Percentiles rank a stretch among this genome's conserved stretches.
Conservation (phyloP, 2,329 filamentous ascomycete genomes). For the Aspergillus novofumigatus region DNA sequence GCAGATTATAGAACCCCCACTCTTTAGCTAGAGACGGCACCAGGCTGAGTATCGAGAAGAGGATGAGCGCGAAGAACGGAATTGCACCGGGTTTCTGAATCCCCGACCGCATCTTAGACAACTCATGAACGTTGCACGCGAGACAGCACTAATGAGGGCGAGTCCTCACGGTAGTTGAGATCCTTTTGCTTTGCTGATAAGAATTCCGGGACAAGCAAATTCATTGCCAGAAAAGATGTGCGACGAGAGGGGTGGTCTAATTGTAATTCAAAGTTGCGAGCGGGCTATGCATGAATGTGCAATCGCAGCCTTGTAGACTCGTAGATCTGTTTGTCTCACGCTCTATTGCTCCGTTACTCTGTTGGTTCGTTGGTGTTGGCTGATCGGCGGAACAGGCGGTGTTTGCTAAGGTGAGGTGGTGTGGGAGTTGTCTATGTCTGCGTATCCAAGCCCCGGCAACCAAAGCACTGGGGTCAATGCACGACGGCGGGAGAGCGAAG, state of each 20-base stretch:
- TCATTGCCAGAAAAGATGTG: constrained; percentile 13
- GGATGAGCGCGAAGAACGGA: constrained; percentile 29
- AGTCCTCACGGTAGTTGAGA: neutral
- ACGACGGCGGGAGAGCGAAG: constrained; percentile 3
- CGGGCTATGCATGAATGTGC: constrained; percentile 1
- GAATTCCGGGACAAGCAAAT: neutral
- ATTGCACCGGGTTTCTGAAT: constrained; percentile 32
- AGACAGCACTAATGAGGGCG: constrained; percentile 3
- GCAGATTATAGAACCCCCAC: constrained; percentile 26
- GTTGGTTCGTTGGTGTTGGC: neutral
- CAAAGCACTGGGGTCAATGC: constrained; percentile 1
- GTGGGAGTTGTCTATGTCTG: neutral
- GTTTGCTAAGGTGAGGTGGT: neutral
- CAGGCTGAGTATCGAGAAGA: constrained; percentile 32
- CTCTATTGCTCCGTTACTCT: neutral
- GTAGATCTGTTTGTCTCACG: neutral
- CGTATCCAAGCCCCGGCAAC: constrained; percentile 7
- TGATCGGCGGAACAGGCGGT: constrained; percentile 6
- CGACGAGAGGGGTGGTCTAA: neutral
- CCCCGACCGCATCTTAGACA: constrained; percentile 32
- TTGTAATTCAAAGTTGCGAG: constrained; percentile 1
- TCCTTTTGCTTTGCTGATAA: neutral
- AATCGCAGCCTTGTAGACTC: neutral
- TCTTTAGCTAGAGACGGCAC: constrained; percentile 30
- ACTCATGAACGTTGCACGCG: constrained; percentile 9